phyloP scores from a whole-genome alignment of 2,329 filamentous ascomycete species.

The Pestalotiopsis sp. region DNA sequence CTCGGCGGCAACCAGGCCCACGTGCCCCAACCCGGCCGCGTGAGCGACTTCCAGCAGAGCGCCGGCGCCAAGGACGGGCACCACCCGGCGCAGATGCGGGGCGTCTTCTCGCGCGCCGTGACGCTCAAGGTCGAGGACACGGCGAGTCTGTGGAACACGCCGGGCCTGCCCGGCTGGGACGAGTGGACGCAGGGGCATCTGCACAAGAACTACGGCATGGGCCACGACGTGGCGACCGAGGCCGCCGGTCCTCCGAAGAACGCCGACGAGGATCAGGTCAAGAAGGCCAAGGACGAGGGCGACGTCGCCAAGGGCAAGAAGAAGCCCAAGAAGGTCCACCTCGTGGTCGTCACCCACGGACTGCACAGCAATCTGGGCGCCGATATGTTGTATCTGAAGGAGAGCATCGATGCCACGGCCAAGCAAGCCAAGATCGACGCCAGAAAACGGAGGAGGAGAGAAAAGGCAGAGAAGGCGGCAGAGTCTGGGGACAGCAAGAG shows the following conservation, averaged over 20 bases:
- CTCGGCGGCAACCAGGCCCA: slow-evolving; percentile 46
- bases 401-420: slow-evolving; percentile 88
- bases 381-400: slow-evolving; percentile 96
- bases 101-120: slow-evolving; percentile 83
- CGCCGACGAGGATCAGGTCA: slow-evolving; percentile 8
- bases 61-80: slow-evolving; percentile 57
- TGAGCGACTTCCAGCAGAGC: slow-evolving; percentile 76
- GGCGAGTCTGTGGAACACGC: slow-evolving; percentile 89
- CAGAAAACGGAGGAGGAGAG: slow-evolving; percentile 58
- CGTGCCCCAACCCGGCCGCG: slow-evolving; percentile 67
- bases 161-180: slow-evolving; percentile 71
- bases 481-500: slow-evolving; percentile 25
- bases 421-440: slow-evolving; percentile 73
- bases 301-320: slow-evolving; percentile 34
- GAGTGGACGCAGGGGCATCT: slow-evolving; percentile 37
- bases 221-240: slow-evolving; percentile 21
- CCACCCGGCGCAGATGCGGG: slow-evolving; percentile 67
- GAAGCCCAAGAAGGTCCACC: slow-evolving; percentile 79
- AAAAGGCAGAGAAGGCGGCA: slow-evolving; percentile 39
- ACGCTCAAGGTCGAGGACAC: slow-evolving; percentile 85
- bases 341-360: slow-evolving; percentile 92
- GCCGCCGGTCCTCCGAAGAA: slow-evolving; percentile 21
- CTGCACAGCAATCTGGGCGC: slow-evolving; percentile 93
- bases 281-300: slow-evolving; percentile 15
- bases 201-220: slow-evolving; percentile 26